Evolutionary conservation across 768 basidiomycete genomes (phyloP), one percentile per base, ranked within the genome.

Genomic region (Lactarius sp.): DNA sequence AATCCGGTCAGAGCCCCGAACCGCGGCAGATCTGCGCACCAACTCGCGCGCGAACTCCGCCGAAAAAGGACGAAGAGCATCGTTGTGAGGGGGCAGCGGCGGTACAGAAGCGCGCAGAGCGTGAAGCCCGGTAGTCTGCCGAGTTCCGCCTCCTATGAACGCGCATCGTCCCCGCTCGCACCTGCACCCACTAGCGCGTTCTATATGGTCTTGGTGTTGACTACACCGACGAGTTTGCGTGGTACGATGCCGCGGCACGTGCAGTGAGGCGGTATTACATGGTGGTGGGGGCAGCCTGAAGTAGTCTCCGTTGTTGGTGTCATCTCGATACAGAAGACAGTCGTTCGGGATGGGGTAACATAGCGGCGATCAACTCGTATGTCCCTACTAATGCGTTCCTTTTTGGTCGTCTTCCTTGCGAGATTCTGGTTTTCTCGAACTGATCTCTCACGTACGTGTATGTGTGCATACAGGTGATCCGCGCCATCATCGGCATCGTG

Each of bases 401-500:
- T 27, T 27, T 27, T 3, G 27, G 2, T 27, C 2, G 27, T 27
- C 27, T 27, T 27, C 27, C 27, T 27, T 27, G 27, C 27, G 27
- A 27, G 27, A 27, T 27, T 2, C 27, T 27, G 27, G 27, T 27
- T 27, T 3, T 27, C 27, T 27, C 27, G 27, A 27, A 27, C 27
- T 27, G 1, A 27, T 41, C 39, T 34, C 39, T 41, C n/a, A 12
- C 31, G 3, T 34, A 6, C 20, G 36, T 41, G 37, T 37, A 22
- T 39, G 20, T 9, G 16, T 10, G 4, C 8, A 14, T 44, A 7
- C 58, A 96, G 94, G 94, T 60, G 94, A 99, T 73, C 76, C 98
- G 56, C 83, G 97, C 31, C 98, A 96, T 73, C 97, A 99, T 71
- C 97, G 95, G 2, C 97, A 99, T 73, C 98, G 97, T 72, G 86